Conservation (phyloP, 2,329 filamentous ascomycete species). For the Dactylonectria estremocensis region DNA sequence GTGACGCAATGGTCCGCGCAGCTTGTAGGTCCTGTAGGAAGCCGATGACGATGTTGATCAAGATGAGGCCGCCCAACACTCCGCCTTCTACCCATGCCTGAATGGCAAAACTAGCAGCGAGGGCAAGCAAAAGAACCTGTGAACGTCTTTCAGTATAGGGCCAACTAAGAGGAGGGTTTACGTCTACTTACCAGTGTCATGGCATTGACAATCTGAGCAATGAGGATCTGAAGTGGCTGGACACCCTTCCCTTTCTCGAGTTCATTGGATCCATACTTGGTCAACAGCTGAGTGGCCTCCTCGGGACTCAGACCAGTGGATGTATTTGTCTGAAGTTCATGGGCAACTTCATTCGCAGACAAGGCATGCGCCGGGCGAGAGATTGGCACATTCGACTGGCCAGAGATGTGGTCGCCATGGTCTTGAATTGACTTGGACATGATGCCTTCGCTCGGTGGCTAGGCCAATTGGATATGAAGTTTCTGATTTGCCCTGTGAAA, state of each 20-base stretch:
- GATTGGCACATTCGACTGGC: constrained; percentile 44
- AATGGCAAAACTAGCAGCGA: constrained; percentile 71
- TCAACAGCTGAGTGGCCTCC: constrained; percentile 70
- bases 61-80: constrained; percentile 70
- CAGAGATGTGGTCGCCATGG: constrained; percentile 37
- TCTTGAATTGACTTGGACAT: neutral
- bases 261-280: constrained; percentile 73
- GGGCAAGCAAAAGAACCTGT: constrained; percentile 69
- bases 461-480: neutral
- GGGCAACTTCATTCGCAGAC: constrained; percentile 31
- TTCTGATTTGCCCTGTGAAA: neutral
- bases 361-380: constrained; percentile 42
- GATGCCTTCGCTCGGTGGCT: neutral
- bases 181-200: constrained; percentile 71
- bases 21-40: constrained; percentile 63
- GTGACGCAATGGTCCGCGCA: constrained; percentile 66
- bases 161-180: neutral
- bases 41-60: constrained; percentile 71
- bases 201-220: constrained; percentile 78
- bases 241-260: constrained; percentile 74
- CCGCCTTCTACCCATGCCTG: constrained; percentile 73
- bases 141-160: constrained; percentile 11
- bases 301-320: constrained; percentile 69
- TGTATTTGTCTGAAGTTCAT: constrained; percentile 32
- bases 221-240: constrained; percentile 73